These are phyloP conservation scores for Astrothelium macrocarpum DNA, from an alignment of 495 filamentous ascomycete species.

Conservation along the genomic window DNA sequence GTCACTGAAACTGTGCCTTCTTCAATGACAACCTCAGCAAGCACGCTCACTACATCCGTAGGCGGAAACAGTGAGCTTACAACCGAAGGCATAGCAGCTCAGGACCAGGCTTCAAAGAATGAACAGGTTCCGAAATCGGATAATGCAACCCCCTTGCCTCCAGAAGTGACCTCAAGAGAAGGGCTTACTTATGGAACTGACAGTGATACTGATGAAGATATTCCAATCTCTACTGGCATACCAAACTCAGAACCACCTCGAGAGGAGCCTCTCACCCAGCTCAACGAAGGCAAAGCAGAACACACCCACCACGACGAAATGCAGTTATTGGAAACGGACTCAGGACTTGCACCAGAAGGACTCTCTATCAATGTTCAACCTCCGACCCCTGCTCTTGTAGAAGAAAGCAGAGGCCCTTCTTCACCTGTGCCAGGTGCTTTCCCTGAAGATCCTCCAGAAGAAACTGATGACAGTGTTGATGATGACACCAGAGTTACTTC, in stretches of 20 bases:
- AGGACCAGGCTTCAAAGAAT: conserved; percentile 37
- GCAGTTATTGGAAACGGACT: not conserved
- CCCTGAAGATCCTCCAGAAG: not conserved
- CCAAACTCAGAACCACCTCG: conserved; percentile 1
- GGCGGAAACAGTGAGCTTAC: conserved; percentile 56
- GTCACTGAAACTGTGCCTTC: conserved; percentile 33
- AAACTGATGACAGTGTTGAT: not conserved
- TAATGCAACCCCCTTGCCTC: conserved; percentile 42
- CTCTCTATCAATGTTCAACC: conserved; percentile 17
- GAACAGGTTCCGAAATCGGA: conserved; percentile 31
- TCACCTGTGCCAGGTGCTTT: conserved; percentile 6
- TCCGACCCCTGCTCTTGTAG: conserved; percentile 18
- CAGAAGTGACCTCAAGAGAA: conserved; percentile 57
- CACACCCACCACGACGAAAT: not conserved
- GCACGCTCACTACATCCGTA: conserved; percentile 17
- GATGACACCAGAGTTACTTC: conserved; percentile 12
- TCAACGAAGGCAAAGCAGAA: not conserved
- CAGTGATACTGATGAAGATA: conserved; percentile 13
- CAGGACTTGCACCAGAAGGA: conserved; percentile 4
- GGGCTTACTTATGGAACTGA: conserved; percentile 47
- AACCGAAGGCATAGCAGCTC: conserved; percentile 49
- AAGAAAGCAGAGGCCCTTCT: not conserved
- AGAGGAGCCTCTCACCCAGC: not conserved
- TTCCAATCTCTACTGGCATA: conserved; percentile 1
- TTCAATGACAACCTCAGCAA: conserved; percentile 21